Evolutionary conservation across 805 yeast species (phyloP).

Genomic region (Wickerhamomyces tratensis): DNA sequence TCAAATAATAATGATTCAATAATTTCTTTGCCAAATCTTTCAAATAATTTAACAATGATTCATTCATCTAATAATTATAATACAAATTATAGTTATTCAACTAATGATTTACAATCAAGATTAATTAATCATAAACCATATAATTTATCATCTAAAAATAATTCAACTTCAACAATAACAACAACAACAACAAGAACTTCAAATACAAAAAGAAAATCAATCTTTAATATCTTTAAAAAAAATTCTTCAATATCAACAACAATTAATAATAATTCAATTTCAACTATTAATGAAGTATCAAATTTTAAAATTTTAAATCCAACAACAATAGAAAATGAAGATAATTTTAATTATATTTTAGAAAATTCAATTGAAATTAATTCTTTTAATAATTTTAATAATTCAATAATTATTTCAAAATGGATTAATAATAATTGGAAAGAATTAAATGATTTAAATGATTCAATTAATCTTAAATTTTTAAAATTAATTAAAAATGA

Average conservation of each 20-base stretch:
- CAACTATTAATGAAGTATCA: neutral
- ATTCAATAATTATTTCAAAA: constrained; percentile 9
- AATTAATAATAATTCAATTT: neutral
- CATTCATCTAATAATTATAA: too few species aligned
- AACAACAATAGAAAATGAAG: neutral
- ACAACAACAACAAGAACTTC: too few species aligned
- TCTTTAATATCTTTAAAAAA: constrained; percentile 15
- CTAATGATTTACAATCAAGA: constrained; percentile 3
- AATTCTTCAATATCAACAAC: neutral
- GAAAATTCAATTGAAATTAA: too few species aligned
- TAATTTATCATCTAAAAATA: neutral
- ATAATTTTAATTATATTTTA: too few species aligned
- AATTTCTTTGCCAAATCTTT: too few species aligned
- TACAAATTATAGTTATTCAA: neutral
- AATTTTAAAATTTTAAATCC: neutral
- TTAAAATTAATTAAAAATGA: too few species aligned
- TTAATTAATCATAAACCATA: constrained; percentile 3
- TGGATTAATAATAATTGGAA: constrained; percentile 17
- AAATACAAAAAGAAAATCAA: constrained; percentile 10
- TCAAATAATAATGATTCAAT: too few species aligned
- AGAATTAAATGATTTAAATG: neutral
- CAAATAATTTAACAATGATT: too few species aligned
- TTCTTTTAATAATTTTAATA: constrained; percentile 8
- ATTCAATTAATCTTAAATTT: too few species aligned
- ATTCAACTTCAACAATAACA: too few species aligned